Conservation (phyloP, 140 eudicot genomes). For the Oenanthe javanica region DNA sequence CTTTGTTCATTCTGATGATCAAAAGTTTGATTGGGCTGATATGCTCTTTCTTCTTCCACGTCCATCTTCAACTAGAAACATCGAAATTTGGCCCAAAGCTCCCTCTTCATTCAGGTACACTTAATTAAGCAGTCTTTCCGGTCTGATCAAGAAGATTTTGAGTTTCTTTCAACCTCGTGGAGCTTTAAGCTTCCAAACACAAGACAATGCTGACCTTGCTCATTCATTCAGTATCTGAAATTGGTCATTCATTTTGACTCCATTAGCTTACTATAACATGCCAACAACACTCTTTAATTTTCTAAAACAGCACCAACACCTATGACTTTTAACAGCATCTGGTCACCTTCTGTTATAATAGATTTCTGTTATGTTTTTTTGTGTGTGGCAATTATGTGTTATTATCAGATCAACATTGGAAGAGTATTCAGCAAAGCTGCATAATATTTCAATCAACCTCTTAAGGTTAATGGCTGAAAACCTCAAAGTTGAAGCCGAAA, state of each 20-base stretch:
- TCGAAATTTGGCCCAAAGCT: conserved; percentile 41
- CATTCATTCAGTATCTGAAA: background rate
- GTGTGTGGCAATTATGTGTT: background rate
- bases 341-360: background rate
- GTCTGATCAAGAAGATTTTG: background rate
- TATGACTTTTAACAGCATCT: background rate
- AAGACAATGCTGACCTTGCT: background rate
- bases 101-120: conserved; percentile 45
- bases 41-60: conserved; percentile 35
- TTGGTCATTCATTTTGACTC: background rate
- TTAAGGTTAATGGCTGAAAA: conserved; percentile 34
- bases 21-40: conserved; percentile 69
- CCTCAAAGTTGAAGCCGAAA: conserved; percentile 30
- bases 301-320: background rate
- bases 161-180: background rate
- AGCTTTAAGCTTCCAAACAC: background rate
- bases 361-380: background rate
- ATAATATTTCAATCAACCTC: conserved; percentile 20
- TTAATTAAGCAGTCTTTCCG: background rate
- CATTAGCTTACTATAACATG: background rate
- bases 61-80: conserved; percentile 34
- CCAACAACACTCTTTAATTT: background rate
- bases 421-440: conserved; percentile 29
- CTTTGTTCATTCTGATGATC: conserved; percentile 51
- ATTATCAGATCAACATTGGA: conserved; percentile 32